Evolutionary conservation across 1,284 basidiomycete genomes (phyloP).

Genomic region (Neonothopanus nambi): DNA sequence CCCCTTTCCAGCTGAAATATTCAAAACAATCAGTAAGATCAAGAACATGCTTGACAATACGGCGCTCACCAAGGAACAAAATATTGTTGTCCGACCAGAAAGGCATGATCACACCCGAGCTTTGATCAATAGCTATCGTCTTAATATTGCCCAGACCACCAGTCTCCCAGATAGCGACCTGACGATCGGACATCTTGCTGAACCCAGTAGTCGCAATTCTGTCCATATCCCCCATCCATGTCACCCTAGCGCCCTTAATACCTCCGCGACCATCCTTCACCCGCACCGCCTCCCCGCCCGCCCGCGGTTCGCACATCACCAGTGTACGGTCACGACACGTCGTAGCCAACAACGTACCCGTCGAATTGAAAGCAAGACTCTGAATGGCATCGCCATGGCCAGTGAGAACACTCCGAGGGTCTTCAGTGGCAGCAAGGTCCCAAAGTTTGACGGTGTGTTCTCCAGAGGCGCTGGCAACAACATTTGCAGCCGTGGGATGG

Average conservation of each 20-base stretch:
- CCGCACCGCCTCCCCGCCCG: slow-evolving; percentile 79
- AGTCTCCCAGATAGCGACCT: slow-evolving; percentile 87
- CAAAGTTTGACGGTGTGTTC: slow-evolving; percentile 91
- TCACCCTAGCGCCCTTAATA: slow-evolving; percentile 89
- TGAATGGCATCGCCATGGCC: too few relatives aligned
- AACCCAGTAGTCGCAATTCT: slow-evolving; percentile 91
- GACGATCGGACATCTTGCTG: too few relatives aligned
- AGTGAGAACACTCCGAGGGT: too few relatives aligned
- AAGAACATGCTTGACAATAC: slow-evolving; percentile 5
- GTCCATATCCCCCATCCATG: slow-evolving; percentile 90
- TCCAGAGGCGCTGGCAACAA: slow-evolving; percentile 86
- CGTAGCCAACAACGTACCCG: too few relatives aligned
- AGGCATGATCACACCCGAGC: slow-evolving; percentile 93
- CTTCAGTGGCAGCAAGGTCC: slow-evolving; percentile 78
- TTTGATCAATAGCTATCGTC: slow-evolving; percentile 81
- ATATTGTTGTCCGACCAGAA: slow-evolving; percentile 97
- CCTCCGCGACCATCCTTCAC: slow-evolving; percentile 87
- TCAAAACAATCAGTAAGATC: too few relatives aligned
- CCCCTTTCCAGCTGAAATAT: slow-evolving; percentile 70
- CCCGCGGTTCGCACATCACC: slow-evolving; percentile 86
- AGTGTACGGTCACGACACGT: slow-evolving; percentile 94
- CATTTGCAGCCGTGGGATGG: slow-evolving; percentile 89
- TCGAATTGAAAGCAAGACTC: too few relatives aligned
- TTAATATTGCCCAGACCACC: slow-evolving; percentile 72
- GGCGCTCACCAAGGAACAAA: slow-evolving; percentile 77